phyloP scores from a whole-genome alignment of 805 yeast species.

The Zygosaccharomyces gambellarensis region DNA sequence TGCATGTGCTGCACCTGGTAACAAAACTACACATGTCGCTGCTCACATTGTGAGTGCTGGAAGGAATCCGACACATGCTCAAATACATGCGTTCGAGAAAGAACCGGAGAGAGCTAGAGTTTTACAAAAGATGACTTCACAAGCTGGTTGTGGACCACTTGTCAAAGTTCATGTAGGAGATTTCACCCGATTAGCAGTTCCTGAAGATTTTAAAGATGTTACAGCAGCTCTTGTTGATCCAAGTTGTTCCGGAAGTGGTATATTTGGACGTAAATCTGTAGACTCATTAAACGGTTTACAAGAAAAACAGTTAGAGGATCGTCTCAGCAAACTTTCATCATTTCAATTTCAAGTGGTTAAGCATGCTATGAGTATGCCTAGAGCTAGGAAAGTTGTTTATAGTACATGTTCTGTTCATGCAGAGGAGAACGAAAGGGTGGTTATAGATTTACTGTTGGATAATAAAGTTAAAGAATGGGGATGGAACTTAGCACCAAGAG shows the following conservation, averaged over 20 bases:
- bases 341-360: conserved; percentile 85
- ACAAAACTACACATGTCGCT: conserved; percentile 91
- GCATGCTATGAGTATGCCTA: conserved; percentile 82
- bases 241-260: conserved; percentile 96
- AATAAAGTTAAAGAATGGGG: conserved; percentile 58
- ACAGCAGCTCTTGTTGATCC: conserved; percentile 91
- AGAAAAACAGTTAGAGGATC: conserved; percentile 39
- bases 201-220: conserved; percentile 56
- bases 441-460: conserved; percentile 67
- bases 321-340: conserved; percentile 64
- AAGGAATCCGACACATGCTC: conserved; percentile 25
- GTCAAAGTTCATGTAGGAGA: conserved; percentile 50
- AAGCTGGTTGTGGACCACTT: conserved; percentile 57
- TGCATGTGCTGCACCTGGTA: conserved; percentile 98
- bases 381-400: conserved; percentile 73
- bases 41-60: conserved; percentile 35
- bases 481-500: conserved; percentile 64
- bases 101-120: conserved; percentile 68
- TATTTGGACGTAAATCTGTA: conserved; percentile 79
- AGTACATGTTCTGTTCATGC: conserved; percentile 95
- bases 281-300: conserved; percentile 39
- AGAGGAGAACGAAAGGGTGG: conserved; percentile 91
- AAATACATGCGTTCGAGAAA: conserved; percentile 81
- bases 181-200: conserved; percentile 37
- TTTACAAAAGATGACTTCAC: conserved; percentile 68